Conservation (phyloP, 192 early-diverging fungal species). For the Coemansia sp. region DNA sequence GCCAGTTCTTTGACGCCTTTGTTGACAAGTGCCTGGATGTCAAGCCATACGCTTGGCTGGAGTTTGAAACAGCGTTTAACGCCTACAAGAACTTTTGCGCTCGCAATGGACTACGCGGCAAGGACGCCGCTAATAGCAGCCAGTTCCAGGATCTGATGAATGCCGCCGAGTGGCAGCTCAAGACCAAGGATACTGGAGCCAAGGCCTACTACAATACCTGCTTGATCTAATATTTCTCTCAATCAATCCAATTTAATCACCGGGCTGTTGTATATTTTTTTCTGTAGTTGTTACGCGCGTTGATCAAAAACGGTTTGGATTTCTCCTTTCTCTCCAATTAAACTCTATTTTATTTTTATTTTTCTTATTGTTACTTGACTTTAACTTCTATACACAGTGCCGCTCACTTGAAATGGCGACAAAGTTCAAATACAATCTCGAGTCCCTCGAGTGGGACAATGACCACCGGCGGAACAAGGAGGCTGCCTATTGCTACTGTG, state of each 20-base stretch:
- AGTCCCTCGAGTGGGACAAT: constrained; percentile 54
- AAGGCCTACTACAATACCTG: constrained; percentile 51
- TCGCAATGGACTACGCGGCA: constrained; percentile 50
- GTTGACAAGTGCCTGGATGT: constrained; percentile 53
- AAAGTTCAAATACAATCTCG: constrained; percentile 52
- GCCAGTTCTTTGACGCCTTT: constrained; percentile 50
- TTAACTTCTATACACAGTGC: background rate
- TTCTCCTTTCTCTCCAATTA: background rate
- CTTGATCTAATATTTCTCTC: constrained; percentile 22
- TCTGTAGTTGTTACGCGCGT: background rate
- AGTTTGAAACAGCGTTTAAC: constrained; percentile 28
- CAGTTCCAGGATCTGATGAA: constrained; percentile 55
- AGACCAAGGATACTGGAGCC: constrained; percentile 42
- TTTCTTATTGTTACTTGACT: background rate
- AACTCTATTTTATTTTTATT: background rate
- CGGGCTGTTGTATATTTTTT: background rate
- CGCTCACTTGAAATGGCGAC: constrained; percentile 9
- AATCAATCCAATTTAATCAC: constrained; percentile 5
- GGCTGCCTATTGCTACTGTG: constrained; percentile 80
- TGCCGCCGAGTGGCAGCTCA: constrained; percentile 52
- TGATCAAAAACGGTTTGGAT: background rate
- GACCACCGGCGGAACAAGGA: constrained; percentile 61
- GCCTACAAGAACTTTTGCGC: constrained; percentile 52
- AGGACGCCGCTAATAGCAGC: constrained; percentile 33
- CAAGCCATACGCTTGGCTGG: constrained; percentile 55